phyloP scores from a whole-genome alignment of 2,329 filamentous ascomycete genomes.

The Phialophora chinensis region DNA sequence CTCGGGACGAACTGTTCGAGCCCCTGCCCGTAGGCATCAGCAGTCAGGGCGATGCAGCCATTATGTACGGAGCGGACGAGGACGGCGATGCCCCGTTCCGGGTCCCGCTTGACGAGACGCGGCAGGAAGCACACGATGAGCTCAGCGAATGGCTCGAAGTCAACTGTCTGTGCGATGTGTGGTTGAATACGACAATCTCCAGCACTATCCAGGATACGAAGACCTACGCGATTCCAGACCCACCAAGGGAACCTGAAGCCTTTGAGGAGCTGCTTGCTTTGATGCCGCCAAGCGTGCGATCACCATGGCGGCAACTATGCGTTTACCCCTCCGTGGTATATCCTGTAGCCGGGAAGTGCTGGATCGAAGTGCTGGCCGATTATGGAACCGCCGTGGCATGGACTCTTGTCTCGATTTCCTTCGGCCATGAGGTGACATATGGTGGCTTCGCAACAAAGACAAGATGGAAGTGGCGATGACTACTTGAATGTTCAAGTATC shows the following conservation, averaged over 20 bases:
- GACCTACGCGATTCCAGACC: background rate
- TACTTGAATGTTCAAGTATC: background rate
- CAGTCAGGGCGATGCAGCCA: background rate
- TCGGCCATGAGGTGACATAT: background rate
- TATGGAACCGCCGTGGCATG: background rate
- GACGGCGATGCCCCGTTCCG: background rate
- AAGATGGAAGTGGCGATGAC: slow-evolving; percentile 10
- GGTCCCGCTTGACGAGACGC: background rate
- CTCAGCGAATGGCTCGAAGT: background rate
- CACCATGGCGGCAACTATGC: background rate
- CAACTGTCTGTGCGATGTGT: background rate
- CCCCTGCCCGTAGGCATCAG: background rate
- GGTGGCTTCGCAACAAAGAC: slow-evolving; percentile 7
- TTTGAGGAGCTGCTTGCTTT: background rate
- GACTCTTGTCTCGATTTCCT: background rate
- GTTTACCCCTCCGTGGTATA: background rate
- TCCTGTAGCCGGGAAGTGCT: background rate
- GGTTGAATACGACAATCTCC: background rate
- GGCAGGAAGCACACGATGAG: background rate
- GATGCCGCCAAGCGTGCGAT: background rate
- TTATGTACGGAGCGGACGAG: background rate
- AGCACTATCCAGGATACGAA: background rate
- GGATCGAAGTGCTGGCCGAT: background rate
- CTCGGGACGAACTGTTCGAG: background rate
- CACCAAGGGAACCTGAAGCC: background rate